Conservation (phyloP, 257 asterid species). For the Paraleonurus japonicus region DNA sequence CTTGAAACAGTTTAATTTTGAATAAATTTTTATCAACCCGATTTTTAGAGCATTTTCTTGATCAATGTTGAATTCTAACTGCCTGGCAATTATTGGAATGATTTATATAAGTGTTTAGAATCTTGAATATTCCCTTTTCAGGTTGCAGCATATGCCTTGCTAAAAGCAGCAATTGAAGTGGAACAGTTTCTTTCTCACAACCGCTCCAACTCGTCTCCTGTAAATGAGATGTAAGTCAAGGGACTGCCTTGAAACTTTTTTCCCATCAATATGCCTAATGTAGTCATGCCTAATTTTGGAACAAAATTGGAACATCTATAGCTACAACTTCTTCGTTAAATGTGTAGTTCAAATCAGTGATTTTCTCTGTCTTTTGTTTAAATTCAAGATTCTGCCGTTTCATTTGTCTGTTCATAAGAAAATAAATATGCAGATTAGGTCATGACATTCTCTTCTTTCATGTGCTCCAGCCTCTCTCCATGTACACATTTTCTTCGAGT, state of each 20-base stretch:
- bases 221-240: slow-evolving; percentile 56
- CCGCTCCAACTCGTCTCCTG: slow-evolving; percentile 60
- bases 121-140: slow-evolving; percentile 35
- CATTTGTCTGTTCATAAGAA: not conserved
- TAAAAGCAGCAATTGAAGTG: slow-evolving; percentile 65
- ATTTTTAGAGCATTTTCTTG: too few relatives aligned
- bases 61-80: too few relatives aligned
- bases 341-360: not conserved
- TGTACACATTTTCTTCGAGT: slow-evolving; percentile 45
- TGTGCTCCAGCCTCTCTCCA: slow-evolving; percentile 55
- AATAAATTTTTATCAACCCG: too few relatives aligned
- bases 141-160: slow-evolving; percentile 74
- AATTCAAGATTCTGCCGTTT: slow-evolving; percentile 15
- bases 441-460: slow-evolving; percentile 30
- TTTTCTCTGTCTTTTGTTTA: not conserved
- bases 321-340: not conserved
- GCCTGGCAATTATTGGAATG: slow-evolving; percentile 13
- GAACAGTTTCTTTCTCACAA: slow-evolving; percentile 71
- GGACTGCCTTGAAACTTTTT: slow-evolving; percentile 10
- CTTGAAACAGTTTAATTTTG: too few relatives aligned
- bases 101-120: too few relatives aligned
- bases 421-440: not conserved
- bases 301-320: not conserved
- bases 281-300: slow-evolving; percentile 1
- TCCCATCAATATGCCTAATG: not conserved